Conservation (phyloP, 768 basidiomycete species). For the Pleurotus ostreatus region DNA sequence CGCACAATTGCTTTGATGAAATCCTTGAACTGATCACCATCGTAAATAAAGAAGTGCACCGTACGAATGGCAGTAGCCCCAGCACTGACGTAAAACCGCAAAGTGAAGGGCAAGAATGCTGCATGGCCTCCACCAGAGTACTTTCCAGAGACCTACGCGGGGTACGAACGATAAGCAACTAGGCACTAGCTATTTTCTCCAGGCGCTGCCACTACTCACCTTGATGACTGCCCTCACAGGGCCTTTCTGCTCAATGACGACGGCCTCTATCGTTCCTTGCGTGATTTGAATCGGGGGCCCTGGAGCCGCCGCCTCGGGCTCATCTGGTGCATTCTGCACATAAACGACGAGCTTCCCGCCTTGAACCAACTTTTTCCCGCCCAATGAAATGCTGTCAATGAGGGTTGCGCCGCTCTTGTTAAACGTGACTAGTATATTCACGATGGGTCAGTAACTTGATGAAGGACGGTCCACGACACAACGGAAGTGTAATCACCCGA, state of each 20-base stretch:
- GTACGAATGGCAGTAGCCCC: slow-evolving; percentile 27
- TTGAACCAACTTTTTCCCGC: slow-evolving; percentile 23
- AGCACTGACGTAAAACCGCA: slow-evolving; percentile 31
- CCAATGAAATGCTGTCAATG: slow-evolving; percentile 25
- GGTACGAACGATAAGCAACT: neutral
- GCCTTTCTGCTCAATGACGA: slow-evolving; percentile 30
- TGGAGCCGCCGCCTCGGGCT: slow-evolving; percentile 24
- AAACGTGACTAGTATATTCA: slow-evolving; percentile 20
- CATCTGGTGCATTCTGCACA: slow-evolving; percentile 29
- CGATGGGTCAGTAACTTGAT: neutral
- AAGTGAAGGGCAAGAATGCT: slow-evolving; percentile 31
- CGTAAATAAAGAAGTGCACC: slow-evolving; percentile 35
- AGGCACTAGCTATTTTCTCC: neutral
- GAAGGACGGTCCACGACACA: neutral
- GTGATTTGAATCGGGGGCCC: slow-evolving; percentile 19
- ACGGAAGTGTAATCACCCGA: slow-evolving; percentile 18
- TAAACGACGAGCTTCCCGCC: slow-evolving; percentile 26
- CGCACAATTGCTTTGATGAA: slow-evolving; percentile 33
- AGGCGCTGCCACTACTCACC: slow-evolving; percentile 11
- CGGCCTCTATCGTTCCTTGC: slow-evolving; percentile 23
- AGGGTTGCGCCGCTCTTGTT: slow-evolving; percentile 26
- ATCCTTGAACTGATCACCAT: slow-evolving; percentile 32
- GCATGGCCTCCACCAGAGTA: slow-evolving; percentile 27
- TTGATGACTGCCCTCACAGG: slow-evolving; percentile 35
- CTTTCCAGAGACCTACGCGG: slow-evolving; percentile 27